Conservation (phyloP, 805 yeast genomes). For the Metschnikowia kofuensis region DNA sequence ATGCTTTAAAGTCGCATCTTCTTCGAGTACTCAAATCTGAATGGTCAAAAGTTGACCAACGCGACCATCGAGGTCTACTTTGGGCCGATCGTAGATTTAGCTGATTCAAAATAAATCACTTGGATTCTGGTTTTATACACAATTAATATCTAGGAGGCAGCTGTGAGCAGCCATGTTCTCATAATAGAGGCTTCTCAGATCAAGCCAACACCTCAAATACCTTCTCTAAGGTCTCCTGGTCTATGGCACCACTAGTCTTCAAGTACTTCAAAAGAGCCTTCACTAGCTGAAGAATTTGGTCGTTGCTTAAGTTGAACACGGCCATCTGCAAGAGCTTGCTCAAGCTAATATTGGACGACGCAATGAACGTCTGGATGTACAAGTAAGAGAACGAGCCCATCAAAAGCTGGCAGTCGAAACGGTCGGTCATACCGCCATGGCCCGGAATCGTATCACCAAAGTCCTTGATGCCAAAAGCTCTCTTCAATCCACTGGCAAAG, state of each 20-base stretch:
- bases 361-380: conserved; percentile 89
- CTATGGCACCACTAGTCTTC: conserved; percentile 28
- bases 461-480: conserved; percentile 94
- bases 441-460: conserved; percentile 99
- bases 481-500: conserved; percentile 94
- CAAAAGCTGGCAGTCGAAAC: conserved; percentile 95
- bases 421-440: conserved; percentile 96
- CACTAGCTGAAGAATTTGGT: conserved; percentile 63
- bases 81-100: too few species aligned
- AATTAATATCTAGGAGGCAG: neutral
- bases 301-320: conserved; percentile 62
- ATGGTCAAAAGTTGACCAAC: too few species aligned
- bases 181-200: neutral
- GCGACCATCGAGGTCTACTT: too few species aligned
- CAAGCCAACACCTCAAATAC: conserved; percentile 32
- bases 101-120: too few species aligned
- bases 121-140: too few species aligned
- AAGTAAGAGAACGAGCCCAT: conserved; percentile 95
- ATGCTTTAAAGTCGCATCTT: too few species aligned
- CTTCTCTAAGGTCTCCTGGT: conserved; percentile 25
- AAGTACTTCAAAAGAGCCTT: conserved; percentile 57
- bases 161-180: neutral
- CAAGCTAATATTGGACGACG: conserved; percentile 66
- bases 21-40: too few species aligned
- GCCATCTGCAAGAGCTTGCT: conserved; percentile 75